These are phyloP conservation scores for Colletotrichum plurivorum DNA, from an alignment of 2,329 filamentous ascomycete species.

Conservation along the genomic window DNA sequence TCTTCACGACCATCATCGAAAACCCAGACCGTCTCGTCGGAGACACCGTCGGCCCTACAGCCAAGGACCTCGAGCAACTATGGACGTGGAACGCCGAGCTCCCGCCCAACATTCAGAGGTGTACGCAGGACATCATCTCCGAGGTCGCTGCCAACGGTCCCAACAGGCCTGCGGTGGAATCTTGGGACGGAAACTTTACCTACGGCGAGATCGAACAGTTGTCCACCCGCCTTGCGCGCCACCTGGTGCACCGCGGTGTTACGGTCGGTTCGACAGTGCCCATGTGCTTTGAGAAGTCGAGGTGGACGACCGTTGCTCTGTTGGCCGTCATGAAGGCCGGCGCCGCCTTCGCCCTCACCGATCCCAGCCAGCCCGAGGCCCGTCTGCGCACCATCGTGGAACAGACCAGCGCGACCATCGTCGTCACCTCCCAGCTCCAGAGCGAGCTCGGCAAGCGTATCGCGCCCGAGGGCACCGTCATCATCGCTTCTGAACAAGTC, in stretches of 20 bases:
- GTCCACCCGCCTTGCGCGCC: conserved; percentile 57
- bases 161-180: conserved; percentile 59
- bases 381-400: conserved; percentile 61
- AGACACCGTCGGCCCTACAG: conserved; percentile 42
- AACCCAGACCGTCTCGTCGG: conserved; percentile 31
- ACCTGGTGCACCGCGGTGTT: conserved; percentile 55
- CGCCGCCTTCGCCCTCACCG: conserved; percentile 61
- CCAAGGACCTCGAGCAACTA: conserved; percentile 58
- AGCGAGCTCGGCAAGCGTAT: conserved; percentile 54
- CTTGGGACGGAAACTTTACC: conserved; percentile 64
- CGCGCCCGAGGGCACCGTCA: conserved; percentile 49
- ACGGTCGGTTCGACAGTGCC: conserved; percentile 59
- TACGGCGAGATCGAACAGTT: conserved; percentile 60
- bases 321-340: conserved; percentile 65
- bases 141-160: conserved; percentile 54
- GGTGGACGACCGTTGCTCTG: conserved; percentile 61
- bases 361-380: conserved; percentile 61
- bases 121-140: conserved; percentile 63
- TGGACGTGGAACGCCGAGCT: conserved; percentile 62
- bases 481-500: conserved; percentile 49
- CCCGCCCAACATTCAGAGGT: conserved; percentile 55
- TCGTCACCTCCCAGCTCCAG: conserved; percentile 58
- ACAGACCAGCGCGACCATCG: conserved; percentile 55
- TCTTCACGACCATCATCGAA: conserved; percentile 41
- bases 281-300: conserved; percentile 65